phyloP scores from a whole-genome alignment of 345 rosid genomes.

The Eucalyptus erythrocorys region DNA sequence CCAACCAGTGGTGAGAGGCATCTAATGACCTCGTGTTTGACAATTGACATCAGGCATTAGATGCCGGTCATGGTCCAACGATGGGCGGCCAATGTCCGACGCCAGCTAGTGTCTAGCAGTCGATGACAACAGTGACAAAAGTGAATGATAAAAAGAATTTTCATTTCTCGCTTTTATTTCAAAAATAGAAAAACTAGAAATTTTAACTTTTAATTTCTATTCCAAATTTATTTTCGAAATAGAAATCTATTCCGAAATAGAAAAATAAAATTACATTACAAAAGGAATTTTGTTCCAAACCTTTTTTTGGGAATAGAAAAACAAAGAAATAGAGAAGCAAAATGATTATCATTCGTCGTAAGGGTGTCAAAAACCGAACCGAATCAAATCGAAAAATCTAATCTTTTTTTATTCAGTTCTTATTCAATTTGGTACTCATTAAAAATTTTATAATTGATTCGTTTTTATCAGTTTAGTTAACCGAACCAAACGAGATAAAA shows the following conservation, averaged over 20 bases:
- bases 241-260: fast-evolving
- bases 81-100: fast-evolving
- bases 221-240: no score
- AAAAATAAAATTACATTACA: no score
- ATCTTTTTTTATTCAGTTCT: no score
- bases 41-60: fast-evolving
- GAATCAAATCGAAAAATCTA: no score
- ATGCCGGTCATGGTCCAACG: fast-evolving
- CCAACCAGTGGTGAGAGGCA: fast-evolving
- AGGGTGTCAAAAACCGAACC: no score
- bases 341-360: fast-evolving
- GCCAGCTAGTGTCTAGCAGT: fast-evolving
- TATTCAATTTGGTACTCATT: no score
- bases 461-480: no score
- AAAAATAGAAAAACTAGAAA: fast-evolving
- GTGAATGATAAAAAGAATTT: no score
- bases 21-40: fast-evolving
- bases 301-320: fast-evolving
- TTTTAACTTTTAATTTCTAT: fast-evolving
- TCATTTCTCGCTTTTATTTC: fast-evolving
- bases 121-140: fast-evolving
- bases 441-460: no score
- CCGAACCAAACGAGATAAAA: no score
- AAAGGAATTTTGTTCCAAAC: fast-evolving
- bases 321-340: no score